Conservation (phyloP, 2,329 filamentous ascomycete genomes). For the Fusarium sacchari region DNA sequence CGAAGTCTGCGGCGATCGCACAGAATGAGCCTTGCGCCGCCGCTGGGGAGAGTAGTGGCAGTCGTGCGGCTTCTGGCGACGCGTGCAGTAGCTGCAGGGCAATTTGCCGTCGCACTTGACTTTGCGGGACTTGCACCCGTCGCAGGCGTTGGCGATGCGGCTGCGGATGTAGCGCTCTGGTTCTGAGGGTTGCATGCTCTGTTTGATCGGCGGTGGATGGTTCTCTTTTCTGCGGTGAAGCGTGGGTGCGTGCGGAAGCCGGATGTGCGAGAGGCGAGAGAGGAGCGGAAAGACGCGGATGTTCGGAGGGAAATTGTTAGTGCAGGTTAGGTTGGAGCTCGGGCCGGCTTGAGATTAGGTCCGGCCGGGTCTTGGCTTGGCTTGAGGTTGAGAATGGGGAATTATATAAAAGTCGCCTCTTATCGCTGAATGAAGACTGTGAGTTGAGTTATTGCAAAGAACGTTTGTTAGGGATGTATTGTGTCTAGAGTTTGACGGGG, state of each 20-base stretch:
- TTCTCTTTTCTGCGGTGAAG: constrained; percentile 8
- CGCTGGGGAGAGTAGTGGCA: constrained; percentile 62
- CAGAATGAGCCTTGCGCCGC: constrained; percentile 45
- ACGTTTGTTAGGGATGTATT: neutral
- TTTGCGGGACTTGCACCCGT: constrained; percentile 64
- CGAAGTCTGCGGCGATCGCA: constrained; percentile 35
- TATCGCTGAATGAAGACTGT: too few relatives aligned
- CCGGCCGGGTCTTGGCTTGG: constrained; percentile 5
- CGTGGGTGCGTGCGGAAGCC: constrained; percentile 11
- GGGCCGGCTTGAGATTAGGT: constrained; percentile 25
- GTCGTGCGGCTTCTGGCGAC: constrained; percentile 53
- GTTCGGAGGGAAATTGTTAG: constrained; percentile 32
- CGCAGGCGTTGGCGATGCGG: constrained; percentile 64
- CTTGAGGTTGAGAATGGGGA: neutral
- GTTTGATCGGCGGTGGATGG: neutral
- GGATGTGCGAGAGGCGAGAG: constrained; percentile 5
- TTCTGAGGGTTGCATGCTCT: constrained; percentile 30
- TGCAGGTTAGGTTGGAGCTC: constrained; percentile 6
- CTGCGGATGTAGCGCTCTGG: constrained; percentile 49
- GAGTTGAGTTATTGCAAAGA: neutral
- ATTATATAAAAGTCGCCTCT: neutral
- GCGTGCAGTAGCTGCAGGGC: constrained; percentile 62
- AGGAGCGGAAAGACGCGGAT: constrained; percentile 33
- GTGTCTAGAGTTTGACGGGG: neutral
- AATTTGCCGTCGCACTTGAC: constrained; percentile 65